Conservation (phyloP, 495 filamentous ascomycete species). For the Aspergillus ostianus region DNA sequence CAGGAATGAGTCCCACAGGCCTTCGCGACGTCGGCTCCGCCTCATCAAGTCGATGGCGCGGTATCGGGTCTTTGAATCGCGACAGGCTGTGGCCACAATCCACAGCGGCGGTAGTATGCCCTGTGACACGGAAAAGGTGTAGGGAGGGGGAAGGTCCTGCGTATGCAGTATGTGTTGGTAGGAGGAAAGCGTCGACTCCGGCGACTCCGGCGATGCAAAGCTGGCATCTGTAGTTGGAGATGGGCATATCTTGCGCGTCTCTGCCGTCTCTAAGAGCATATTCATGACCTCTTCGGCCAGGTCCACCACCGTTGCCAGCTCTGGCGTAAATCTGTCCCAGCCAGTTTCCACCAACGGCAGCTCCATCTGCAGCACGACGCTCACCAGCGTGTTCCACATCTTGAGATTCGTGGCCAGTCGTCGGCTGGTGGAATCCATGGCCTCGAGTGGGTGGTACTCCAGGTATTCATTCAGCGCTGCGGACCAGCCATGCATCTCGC, state of each 20-base stretch:
- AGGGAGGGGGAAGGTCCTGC: not conserved
- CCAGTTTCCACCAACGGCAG: constrained; percentile 10
- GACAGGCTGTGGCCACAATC: constrained; percentile 9
- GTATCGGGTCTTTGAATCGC: constrained; percentile 7
- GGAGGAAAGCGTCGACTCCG: not conserved
- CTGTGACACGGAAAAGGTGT: constrained; percentile 1
- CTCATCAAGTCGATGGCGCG: constrained; percentile 7
- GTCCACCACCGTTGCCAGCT: constrained; percentile 8
- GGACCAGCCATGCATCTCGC: not conserved
- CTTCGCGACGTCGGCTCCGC: constrained; percentile 39
- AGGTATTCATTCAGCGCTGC: not conserved
- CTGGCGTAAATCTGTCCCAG: constrained; percentile 14
- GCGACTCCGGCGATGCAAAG: not conserved
- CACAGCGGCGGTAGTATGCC: constrained; percentile 9
- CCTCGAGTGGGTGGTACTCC: not conserved
- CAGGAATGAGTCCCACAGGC: constrained; percentile 58
- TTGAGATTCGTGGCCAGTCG: constrained; percentile 7
- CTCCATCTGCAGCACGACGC: constrained; percentile 10
- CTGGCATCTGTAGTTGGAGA: not conserved
- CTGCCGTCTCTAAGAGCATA: constrained; percentile 22
- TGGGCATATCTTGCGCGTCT: not conserved
- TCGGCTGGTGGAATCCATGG: not conserved
- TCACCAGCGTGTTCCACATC: constrained; percentile 14
- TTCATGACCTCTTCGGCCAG: constrained; percentile 24
- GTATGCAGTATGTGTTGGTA: not conserved